Evolutionary conservation across 108 stramenopile species (phyloP).

Genomic region (Hondaea fermentalgiana): DNA sequence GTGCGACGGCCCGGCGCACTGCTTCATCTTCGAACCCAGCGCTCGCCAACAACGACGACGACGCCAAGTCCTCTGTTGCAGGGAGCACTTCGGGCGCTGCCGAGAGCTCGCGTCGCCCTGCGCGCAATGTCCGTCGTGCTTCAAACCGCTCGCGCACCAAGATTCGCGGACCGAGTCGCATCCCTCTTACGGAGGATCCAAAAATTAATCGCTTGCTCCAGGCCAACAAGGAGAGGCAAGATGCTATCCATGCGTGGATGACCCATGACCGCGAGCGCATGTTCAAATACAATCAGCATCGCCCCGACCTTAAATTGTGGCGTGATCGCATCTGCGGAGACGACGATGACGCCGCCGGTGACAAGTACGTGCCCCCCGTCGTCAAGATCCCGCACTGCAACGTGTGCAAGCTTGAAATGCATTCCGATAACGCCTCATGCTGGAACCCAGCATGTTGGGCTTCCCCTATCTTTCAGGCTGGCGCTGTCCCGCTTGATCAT

Average conservation of each 20-base stretch:
- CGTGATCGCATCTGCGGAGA: background rate
- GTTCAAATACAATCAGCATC: slow-evolving; percentile 9
- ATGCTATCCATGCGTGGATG: background rate
- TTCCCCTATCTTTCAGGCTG: background rate
- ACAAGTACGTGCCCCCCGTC: background rate
- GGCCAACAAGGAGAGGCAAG: background rate
- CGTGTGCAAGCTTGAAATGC: slow-evolving; percentile 1
- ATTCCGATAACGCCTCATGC: background rate
- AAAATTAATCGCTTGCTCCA: background rate
- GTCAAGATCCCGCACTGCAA: background rate
- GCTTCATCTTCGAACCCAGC: background rate
- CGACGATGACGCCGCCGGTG: background rate
- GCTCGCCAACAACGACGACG: background rate
- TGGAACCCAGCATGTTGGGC: slow-evolving; percentile 9
- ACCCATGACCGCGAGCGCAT: background rate
- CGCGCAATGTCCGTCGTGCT: background rate
- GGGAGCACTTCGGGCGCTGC: background rate
- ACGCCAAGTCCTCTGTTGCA: background rate
- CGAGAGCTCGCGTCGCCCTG: background rate
- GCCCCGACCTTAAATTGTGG: background rate
- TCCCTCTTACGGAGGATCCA: background rate
- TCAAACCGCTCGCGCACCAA: background rate
- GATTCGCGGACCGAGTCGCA: background rate
- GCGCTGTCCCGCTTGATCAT: background rate
- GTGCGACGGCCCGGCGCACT: background rate